phyloP scores from a whole-genome alignment of 768 basidiomycete genomes.

The Leucogyrophana mollusca region DNA sequence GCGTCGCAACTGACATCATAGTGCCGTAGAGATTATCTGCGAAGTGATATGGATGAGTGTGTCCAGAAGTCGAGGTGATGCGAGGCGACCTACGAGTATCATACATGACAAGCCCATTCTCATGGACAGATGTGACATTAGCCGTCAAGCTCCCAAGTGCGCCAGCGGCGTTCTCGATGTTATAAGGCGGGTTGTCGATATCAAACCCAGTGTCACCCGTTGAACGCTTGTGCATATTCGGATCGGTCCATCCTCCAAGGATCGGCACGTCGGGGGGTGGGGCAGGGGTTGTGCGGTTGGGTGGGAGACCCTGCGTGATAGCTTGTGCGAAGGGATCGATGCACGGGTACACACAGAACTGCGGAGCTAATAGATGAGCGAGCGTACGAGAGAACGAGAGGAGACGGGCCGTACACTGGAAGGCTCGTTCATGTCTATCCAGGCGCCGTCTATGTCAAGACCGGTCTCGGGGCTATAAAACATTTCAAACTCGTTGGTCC shows the following conservation, averaged over 20 bases:
- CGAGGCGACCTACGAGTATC: constrained; percentile 39
- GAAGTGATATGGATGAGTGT: not conserved
- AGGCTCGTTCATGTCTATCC: constrained; percentile 81
- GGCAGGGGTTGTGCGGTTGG: constrained; percentile 44
- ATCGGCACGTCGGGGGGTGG: constrained; percentile 56
- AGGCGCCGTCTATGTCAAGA: constrained; percentile 66
- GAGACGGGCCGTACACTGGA: constrained; percentile 44
- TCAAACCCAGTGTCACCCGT: constrained; percentile 31
- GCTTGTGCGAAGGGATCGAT: constrained; percentile 60
- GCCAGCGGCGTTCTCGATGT: constrained; percentile 57
- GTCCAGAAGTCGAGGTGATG: not conserved
- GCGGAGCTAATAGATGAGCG: not conserved
- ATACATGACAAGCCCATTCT: constrained; percentile 59
- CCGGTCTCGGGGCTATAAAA: constrained; percentile 56
- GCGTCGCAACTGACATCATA: constrained; percentile 68
- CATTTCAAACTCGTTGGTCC: constrained; percentile 57
- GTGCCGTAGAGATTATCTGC: constrained; percentile 64
- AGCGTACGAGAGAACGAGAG: no score
- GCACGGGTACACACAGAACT: constrained; percentile 69
- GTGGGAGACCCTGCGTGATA: constrained; percentile 49
- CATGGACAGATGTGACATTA: constrained; percentile 47
- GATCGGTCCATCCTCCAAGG: constrained; percentile 31
- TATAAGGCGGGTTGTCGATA: constrained; percentile 53
- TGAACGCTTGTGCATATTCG: constrained; percentile 14
- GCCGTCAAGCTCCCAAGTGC: constrained; percentile 54